A percentile compares a stretch with the other conserved stretches of the same genome.
phyloP scores from a whole-genome alignment of 352 stramenopile species.

The Globisporangium canariense region DNA sequence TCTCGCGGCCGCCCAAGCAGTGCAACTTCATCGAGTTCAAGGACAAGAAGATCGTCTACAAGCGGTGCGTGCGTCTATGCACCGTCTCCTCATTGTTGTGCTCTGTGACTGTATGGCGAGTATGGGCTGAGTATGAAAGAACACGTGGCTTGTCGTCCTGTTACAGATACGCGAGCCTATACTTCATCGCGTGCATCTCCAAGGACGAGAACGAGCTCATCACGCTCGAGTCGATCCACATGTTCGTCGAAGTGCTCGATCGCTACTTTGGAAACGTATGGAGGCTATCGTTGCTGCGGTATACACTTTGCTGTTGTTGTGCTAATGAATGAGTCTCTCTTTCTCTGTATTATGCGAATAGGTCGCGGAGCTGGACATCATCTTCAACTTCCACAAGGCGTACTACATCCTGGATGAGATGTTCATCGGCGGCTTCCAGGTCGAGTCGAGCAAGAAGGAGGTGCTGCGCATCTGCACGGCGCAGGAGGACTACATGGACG shows the following conservation, averaged over 20 bases:
- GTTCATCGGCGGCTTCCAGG: constrained; percentile 97
- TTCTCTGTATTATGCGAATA: constrained; percentile 14
- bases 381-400: constrained; percentile 99
- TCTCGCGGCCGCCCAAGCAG: constrained; percentile 81
- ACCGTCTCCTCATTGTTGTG: no score
- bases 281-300: not conserved
- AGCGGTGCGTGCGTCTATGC: constrained; percentile 47
- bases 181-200: constrained; percentile 96
- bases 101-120: not conserved
- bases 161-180: constrained; percentile 93
- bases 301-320: not conserved
- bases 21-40: constrained; percentile 97
- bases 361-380: constrained; percentile 96
- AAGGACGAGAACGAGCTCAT: constrained; percentile 97
- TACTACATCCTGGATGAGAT: constrained; percentile 99
- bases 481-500: constrained; percentile 90
- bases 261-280: constrained; percentile 95
- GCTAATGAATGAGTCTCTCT: not conserved
- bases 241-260: constrained; percentile 98
- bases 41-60: constrained; percentile 98
- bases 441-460: constrained; percentile 95
- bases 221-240: constrained; percentile 96
- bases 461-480: constrained; percentile 86
- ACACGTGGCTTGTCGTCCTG: no score
- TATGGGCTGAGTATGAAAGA: no score